These are phyloP conservation scores for Aquilaria agallochum DNA, from an alignment of 441 rosid genomes.

Conservation along the genomic window DNA sequence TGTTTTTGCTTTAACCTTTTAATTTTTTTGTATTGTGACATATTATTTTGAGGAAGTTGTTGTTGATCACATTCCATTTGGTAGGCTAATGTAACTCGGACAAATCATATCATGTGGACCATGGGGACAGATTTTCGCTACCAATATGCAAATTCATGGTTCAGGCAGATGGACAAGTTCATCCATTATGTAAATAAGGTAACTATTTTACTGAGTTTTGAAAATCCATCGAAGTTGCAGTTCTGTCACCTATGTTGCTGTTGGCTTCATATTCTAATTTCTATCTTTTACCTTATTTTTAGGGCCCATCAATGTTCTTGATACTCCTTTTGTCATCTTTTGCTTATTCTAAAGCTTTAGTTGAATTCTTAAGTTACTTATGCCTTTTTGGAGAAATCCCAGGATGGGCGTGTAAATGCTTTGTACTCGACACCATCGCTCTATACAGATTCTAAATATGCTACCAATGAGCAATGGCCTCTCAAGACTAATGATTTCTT, in stretches of 20 bases:
- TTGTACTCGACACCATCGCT: slow-evolving; percentile 71
- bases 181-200: slow-evolving; percentile 77
- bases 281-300: too few species aligned
- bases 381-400: slow-evolving; percentile 16
- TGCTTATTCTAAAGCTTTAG: slow-evolving; percentile 11
- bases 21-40: background rate
- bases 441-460: slow-evolving; percentile 68
- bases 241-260: too few species aligned
- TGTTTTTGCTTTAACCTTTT: background rate
- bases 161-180: slow-evolving; percentile 77
- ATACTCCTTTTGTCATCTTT: slow-evolving; percentile 1
- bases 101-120: slow-evolving; percentile 73
- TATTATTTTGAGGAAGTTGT: background rate
- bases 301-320: too few species aligned
- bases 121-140: slow-evolving; percentile 83
- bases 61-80: slow-evolving; percentile 13
- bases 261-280: too few species aligned
- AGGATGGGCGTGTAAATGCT: slow-evolving; percentile 72
- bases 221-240: too few species aligned
- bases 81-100: slow-evolving; percentile 71
- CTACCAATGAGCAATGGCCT: slow-evolving; percentile 61
- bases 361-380: slow-evolving; percentile 13
- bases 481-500: slow-evolving; percentile 70
- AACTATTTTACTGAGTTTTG: slow-evolving; percentile 5
- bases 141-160: slow-evolving; percentile 77